Evolutionary conservation across 148 eudicot genomes (phyloP), one percentile per base, ranked within the genome.

Genomic region (Nyssa sinensis): DNA sequence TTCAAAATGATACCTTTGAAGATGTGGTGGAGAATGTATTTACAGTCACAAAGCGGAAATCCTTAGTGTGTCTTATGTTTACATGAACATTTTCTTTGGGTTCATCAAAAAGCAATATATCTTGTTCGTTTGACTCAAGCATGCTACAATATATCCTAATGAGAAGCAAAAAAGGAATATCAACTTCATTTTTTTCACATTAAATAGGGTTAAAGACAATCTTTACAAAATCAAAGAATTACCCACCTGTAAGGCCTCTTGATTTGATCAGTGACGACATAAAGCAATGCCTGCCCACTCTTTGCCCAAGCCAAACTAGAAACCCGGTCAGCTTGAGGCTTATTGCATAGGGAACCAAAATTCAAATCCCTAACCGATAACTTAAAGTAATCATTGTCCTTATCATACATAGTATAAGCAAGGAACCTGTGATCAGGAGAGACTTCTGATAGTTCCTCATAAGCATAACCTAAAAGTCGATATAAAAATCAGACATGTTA

Each of bases 361-460:
- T 85, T 85, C 81, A 92, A 77, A 69, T 94, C 94, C 55, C 93
- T 82, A 61, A 92, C 97, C 11, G 88, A 94, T 78, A 94, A 81
- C 83, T 83, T 92, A 80, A 92, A 92, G 81, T 71, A 89, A 80
- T 92, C 96, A 67, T 90, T 90, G 73, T 94, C 98, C 82, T 94
- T 94, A 75, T 92, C 98, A 77, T 88, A 94, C 97, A 94, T 92
- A 64, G 97, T 90, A 80, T 94, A 94, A 17, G 97, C 98, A 80
- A 94, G 85, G 84, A 75, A 85, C 21, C 86, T 88, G 76, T 94
- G 98, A 83, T 94, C 98, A 8, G 98, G 97, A 11, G 98, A 94
- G 67, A 94, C 86, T 79, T 94, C 98, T 24, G 97, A 92, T 39
- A 90, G 53, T 84, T 91, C 98, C 84, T 94, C 98, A 80, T 82